Evolutionary conservation across 345 rosid species (phyloP), one percentile per base, ranked within the genome.

Genomic region (Eucalyptus microcorys): DNA sequence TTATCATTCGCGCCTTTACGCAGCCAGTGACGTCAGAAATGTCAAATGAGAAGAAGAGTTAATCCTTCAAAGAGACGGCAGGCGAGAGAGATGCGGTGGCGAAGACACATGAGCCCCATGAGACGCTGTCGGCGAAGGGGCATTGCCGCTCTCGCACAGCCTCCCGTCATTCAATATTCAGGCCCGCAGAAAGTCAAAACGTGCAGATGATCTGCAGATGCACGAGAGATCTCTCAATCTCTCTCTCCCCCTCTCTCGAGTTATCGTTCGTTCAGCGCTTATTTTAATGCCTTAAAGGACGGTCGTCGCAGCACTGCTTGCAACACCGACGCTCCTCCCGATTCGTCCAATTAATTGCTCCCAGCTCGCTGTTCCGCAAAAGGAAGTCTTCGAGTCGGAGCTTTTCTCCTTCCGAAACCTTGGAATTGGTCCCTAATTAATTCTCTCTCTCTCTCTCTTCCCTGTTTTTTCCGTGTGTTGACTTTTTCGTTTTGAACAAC

Each of bases 401-500:
- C 15, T 21, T 88, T 88, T 32, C 85, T 64, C 47, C 57, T 30
- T 83, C 43, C 87, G 26, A 57, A 83, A 61, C 91, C 81, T 89
- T 80, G 89, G 90, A 86, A 89, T 86, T 21, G 79, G 90, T 76
- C 88, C 88, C 84, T 12, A 47, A 40, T 88, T 55, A 86, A 37
- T 49, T 9, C 55, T 27, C 49, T 27, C 42, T 9, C 50, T 47
- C 22, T 85, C 30, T 55, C 40, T 48, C 37, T 14, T 34, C 37
- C 85, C 87, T 40, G 71, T 26, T 61, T 87, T 87, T 89, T 87
- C 91, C 91, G 89, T 59, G 91, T 89, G 89, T 87, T 89, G 91
- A 89, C 91, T 89, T 89, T 87, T 40, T 49, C 59, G 14, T 76
- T 76, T 40, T 21, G 83, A 37, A 76, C 47, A 37, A 21, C 83